Evolutionary conservation across 2,329 filamentous ascomycete genomes (phyloP), one percentile per base, ranked within the genome.

Genomic region (Pseudogymnoascus sp.): DNA sequence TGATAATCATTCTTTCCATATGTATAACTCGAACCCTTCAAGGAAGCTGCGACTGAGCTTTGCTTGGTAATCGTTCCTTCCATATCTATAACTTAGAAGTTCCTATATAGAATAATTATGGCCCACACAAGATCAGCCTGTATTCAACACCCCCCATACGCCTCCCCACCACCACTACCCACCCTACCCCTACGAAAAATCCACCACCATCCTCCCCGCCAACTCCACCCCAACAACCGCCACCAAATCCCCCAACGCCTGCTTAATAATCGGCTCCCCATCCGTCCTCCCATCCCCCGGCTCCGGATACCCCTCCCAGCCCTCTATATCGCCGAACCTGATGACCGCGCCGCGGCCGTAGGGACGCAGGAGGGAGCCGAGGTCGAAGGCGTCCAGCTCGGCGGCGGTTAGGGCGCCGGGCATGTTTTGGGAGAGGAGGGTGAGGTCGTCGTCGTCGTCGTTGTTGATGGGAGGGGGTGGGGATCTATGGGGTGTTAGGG

Each of bases 161-260:
- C 38, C 38, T 16, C 64, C 66, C 11, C 10, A 7, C 53, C 63
- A 69, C 8, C 37, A 2, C 5, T 1, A 62, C 22, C 63, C 12
- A 19, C 10, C 12, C 60, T 65, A 70, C 7, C 40, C 2, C 4
- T 22, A 4, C 19, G 71, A 67, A 60, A 89, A 82, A 68, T 88
- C 82, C 12, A 91, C 74, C 43, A 86, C 83, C 16, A 89, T 76
- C 61, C 80, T 76, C 19, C 74, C 75, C 50, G 84, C 78, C 59
- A 88, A 72, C 46, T 87, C 83, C 1, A 81, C 78, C 0, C 89
- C 89, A 50, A 91, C 73, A 10, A 84, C 83, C 3, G 88, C 87
- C 3, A 86, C 82, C 60, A 91, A 72, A 43, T 43, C 40, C 19
- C 19, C 40, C 66, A 43, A 24, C 19, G 40, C 40, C 19, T 43